A percentile compares a stretch with the other conserved stretches of the same genome.
Evolutionary conservation across 75 land plant species (phyloP).

Genomic region (Pinus taeda): DNA sequence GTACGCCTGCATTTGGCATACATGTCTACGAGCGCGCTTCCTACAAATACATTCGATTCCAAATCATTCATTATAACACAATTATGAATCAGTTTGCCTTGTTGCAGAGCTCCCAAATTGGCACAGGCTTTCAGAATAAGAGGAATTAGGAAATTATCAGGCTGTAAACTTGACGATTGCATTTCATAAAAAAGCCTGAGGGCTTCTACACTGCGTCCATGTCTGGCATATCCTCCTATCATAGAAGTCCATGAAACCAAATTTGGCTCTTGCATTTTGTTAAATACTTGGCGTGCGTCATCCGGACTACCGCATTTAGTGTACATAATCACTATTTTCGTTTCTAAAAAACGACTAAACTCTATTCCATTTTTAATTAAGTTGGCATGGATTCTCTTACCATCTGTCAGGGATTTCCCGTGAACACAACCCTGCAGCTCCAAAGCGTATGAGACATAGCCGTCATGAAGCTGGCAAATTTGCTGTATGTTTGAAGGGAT

Average conservation of each 20-base stretch:
- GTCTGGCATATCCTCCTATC: slow-evolving; percentile 44
- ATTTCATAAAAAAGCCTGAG: neutral
- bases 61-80: slow-evolving; percentile 11
- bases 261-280: slow-evolving; percentile 10
- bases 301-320: slow-evolving; percentile 47
- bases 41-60: slow-evolving; percentile 30
- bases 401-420: neutral
- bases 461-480: no score
- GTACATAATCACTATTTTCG: slow-evolving; percentile 58
- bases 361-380: neutral
- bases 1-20: neutral
- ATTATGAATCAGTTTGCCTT: slow-evolving; percentile 20
- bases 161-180: neutral
- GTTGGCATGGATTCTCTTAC: neutral
- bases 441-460: no score
- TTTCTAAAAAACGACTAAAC: slow-evolving; percentile 4
- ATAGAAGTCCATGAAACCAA: slow-evolving; percentile 36
- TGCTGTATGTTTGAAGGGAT: no score
- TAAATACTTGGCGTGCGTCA: slow-evolving; percentile 45
- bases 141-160: neutral
- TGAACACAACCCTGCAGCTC: neutral
- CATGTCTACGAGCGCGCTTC: slow-evolving; percentile 47
- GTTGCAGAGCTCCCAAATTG: neutral
- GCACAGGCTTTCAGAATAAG: neutral
- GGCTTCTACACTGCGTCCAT: slow-evolving; percentile 15